Conservation (phyloP, 2,329 filamentous ascomycete genomes). For the Epicoccum nigrum region DNA sequence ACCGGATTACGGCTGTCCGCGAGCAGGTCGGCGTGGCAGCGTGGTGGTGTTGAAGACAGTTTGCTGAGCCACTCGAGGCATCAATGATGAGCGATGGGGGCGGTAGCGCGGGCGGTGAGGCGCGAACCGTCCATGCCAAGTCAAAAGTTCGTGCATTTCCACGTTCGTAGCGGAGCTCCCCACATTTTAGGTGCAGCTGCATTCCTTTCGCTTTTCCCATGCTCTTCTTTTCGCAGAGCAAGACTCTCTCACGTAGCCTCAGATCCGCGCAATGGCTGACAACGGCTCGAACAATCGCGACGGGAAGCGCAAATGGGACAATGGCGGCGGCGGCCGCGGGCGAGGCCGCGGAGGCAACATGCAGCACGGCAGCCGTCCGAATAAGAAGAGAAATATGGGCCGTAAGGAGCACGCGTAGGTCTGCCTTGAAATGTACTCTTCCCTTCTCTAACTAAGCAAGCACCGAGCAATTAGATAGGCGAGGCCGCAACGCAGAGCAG, state of each 20-base stretch:
- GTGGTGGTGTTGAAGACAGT: constrained; percentile 15
- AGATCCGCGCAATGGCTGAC: constrained; percentile 34
- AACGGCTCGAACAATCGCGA: constrained; percentile 29
- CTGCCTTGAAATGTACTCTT: not conserved
- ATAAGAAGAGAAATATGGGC: constrained; percentile 71
- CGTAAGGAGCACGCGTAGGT: constrained; percentile 67
- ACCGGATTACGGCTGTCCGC: constrained; percentile 18
- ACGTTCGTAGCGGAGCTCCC: constrained; percentile 9
- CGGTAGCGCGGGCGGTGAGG: constrained; percentile 32
- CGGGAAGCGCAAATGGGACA: constrained; percentile 42
- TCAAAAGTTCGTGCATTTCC: constrained; percentile 27
- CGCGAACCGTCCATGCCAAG: constrained; percentile 31
- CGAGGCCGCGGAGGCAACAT: constrained; percentile 41
- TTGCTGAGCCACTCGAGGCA: constrained; percentile 14
- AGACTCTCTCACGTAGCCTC: constrained; percentile 25
- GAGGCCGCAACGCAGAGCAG: constrained; percentile 51
- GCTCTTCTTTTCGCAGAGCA: constrained; percentile 31
- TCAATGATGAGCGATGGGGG: constrained; percentile 9
- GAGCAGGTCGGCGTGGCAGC: constrained; percentile 21
- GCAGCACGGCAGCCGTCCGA: constrained; percentile 49
- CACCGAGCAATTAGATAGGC: constrained; percentile 55
- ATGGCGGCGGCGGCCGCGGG: constrained; percentile 32
- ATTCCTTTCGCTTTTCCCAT: constrained; percentile 27
- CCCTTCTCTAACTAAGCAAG: constrained; percentile 52
- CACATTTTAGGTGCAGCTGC: constrained; percentile 17